phyloP scores from a whole-genome alignment of 768 basidiomycete genomes.

The Mycena sanguinolenta region DNA sequence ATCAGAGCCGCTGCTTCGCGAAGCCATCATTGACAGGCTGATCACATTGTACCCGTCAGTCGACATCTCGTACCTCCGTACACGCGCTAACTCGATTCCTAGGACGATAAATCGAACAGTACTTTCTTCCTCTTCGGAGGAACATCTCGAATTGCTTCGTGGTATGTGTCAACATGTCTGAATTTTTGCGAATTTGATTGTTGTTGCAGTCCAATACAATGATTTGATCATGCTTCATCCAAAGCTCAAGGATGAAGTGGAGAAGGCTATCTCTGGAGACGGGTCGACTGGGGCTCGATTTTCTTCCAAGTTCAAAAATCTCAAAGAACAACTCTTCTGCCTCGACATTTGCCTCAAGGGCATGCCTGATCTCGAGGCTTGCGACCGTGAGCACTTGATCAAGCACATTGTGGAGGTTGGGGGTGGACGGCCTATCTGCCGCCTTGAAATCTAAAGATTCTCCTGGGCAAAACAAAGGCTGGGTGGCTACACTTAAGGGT shows the following conservation, averaged over 20 bases:
- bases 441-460: conserved; percentile 19
- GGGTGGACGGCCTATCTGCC: conserved; percentile 14
- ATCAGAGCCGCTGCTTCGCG: conserved; percentile 39
- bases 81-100: background rate
- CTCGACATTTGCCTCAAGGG: conserved; percentile 25
- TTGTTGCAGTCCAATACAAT: conserved; percentile 12
- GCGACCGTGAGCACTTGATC: conserved; percentile 36
- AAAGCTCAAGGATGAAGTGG: conserved; percentile 28
- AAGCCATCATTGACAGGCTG: conserved; percentile 42
- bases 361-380: conserved; percentile 16
- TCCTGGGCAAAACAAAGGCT: conserved; percentile 11
- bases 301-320: conserved; percentile 22
- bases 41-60: conserved; percentile 29
- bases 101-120: conserved; percentile 22
- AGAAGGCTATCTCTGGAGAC: conserved; percentile 4
- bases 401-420: conserved; percentile 14
- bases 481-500: background rate
- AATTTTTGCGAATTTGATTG: background rate
- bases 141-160: conserved; percentile 22
- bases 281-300: background rate
- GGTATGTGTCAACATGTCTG: conserved; percentile 9
- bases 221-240: conserved; percentile 17
- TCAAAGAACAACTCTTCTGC: conserved; percentile 36
- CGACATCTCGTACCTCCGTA: background rate
- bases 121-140: conserved; percentile 26